Evolutionary conservation across 768 basidiomycete species (phyloP).

Genomic region (Hypholoma sublateritium): DNA sequence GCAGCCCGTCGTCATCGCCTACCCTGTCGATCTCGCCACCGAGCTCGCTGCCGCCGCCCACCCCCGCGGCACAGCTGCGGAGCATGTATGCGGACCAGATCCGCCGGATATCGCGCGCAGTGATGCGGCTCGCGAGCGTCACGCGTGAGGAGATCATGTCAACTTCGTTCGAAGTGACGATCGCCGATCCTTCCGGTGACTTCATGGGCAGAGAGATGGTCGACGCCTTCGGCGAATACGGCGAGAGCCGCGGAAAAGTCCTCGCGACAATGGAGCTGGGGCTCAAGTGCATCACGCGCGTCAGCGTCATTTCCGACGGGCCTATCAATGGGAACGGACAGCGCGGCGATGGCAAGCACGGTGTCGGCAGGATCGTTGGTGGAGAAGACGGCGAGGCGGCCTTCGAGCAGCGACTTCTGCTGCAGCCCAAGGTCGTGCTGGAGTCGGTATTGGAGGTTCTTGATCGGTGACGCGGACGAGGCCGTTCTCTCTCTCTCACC

Average conservation of each 20-base stretch:
- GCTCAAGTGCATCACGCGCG: conserved; percentile 60
- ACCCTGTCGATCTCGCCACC: conserved; percentile 20
- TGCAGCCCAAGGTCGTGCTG: conserved; percentile 75
- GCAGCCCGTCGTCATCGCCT: conserved; percentile 22
- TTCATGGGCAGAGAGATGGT: conserved; percentile 44
- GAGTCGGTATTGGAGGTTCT: conserved; percentile 61
- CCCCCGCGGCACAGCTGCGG: conserved; percentile 27
- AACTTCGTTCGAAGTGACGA: conserved; percentile 70
- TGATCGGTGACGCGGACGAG: conserved; percentile 15
- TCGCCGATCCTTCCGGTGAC: conserved; percentile 50
- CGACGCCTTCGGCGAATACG: conserved; percentile 65
- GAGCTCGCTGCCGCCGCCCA: conserved; percentile 13
- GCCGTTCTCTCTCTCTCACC: no score
- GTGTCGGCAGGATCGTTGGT: conserved; percentile 6
- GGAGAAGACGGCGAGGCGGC: conserved; percentile 35
- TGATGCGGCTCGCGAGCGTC: conserved; percentile 61
- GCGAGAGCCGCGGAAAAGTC: conserved; percentile 47
- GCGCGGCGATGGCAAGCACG: not conserved
- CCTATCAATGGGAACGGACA: conserved; percentile 5
- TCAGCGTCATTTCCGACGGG: conserved; percentile 17
- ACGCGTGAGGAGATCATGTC: conserved; percentile 76
- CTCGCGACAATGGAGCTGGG: conserved; percentile 75
- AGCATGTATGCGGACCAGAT: conserved; percentile 59
- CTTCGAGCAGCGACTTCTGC: conserved; percentile 57
- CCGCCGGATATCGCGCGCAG: conserved; percentile 62